Evolutionary conservation across 2,329 filamentous ascomycete genomes (phyloP).

Genomic region (Penicillium italicum): DNA sequence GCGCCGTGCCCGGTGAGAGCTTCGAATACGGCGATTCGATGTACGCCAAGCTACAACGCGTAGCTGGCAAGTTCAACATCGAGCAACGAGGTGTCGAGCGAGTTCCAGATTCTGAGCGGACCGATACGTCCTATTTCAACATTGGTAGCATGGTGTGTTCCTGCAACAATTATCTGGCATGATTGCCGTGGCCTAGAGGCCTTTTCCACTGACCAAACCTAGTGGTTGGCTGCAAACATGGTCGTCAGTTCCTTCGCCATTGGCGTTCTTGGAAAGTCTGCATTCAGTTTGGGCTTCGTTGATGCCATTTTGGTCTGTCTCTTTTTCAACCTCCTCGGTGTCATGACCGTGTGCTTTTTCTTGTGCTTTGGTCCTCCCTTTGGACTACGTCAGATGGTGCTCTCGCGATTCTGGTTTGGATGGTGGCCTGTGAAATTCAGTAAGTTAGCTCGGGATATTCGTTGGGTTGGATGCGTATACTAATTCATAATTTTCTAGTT

Average conservation of each 20-base stretch:
- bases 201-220: conserved; percentile 25
- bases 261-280: conserved; percentile 63
- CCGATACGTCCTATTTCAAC: conserved; percentile 62
- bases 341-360: conserved; percentile 70
- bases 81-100: conserved; percentile 74
- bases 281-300: conserved; percentile 68
- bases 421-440: conserved; percentile 66
- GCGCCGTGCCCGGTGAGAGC: conserved; percentile 56
- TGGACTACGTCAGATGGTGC: conserved; percentile 74
- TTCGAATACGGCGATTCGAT: conserved; percentile 55
- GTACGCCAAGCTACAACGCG: conserved; percentile 59
- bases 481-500: conserved; percentile 42
- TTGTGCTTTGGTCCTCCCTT: conserved; percentile 71
- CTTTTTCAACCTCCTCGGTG: conserved; percentile 72
- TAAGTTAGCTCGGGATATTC: conserved; percentile 34
- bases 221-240: conserved; percentile 78
- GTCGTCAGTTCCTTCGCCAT: conserved; percentile 73
- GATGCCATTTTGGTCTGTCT: conserved; percentile 69
- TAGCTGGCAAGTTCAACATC: conserved; percentile 63
- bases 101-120: conserved; percentile 66
- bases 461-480: background rate
- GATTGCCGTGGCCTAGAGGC: conserved; percentile 7
- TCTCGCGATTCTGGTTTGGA: conserved; percentile 75
- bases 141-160: conserved; percentile 66
- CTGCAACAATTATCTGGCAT: conserved; percentile 10